Conservation (phyloP, 2,329 filamentous ascomycete species). For the Sporothrix sp. region DNA sequence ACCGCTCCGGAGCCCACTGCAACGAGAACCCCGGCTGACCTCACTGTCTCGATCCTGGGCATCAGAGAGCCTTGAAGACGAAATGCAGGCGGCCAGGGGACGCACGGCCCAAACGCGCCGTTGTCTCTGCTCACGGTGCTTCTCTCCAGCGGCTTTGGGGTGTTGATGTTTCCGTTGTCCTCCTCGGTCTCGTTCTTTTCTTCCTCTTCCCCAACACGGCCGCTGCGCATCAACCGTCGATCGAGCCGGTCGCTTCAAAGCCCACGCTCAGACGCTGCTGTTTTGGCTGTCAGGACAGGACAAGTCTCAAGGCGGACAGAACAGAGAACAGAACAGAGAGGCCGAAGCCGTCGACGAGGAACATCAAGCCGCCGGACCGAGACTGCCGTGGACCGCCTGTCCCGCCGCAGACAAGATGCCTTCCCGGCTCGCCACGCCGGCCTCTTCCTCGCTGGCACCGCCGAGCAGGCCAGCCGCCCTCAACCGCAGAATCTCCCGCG, state of each 20-base stretch:
- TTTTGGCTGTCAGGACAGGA: conserved; percentile 2
- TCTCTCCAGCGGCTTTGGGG: no score
- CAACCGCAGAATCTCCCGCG: conserved; percentile 30
- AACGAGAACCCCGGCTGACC: background rate
- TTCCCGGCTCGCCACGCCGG: background rate
- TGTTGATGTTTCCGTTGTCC: background rate
- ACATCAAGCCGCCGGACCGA: no score
- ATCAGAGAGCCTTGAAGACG: no score
- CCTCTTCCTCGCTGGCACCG: background rate
- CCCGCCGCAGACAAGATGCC: conserved; percentile 14
- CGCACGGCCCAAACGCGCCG: conserved; percentile 22
- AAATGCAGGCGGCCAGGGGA: conserved; percentile 12
- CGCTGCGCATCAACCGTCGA: conserved; percentile 12
- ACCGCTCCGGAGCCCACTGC: background rate
- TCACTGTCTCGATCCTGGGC: background rate
- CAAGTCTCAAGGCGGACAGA: background rate
- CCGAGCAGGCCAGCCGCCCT: background rate
- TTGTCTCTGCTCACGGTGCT: conserved; percentile 9
- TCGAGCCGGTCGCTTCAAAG: conserved; percentile 28
- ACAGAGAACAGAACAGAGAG: background rate
- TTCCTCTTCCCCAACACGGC: conserved; percentile 5
- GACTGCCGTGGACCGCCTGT: background rate
- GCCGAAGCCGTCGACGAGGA: background rate
- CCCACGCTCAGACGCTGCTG: conserved; percentile 25
- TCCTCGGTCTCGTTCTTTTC: background rate